phyloP scores from a whole-genome alignment of 2,329 filamentous ascomycete genomes.

The Zopfia rhizophila region DNA sequence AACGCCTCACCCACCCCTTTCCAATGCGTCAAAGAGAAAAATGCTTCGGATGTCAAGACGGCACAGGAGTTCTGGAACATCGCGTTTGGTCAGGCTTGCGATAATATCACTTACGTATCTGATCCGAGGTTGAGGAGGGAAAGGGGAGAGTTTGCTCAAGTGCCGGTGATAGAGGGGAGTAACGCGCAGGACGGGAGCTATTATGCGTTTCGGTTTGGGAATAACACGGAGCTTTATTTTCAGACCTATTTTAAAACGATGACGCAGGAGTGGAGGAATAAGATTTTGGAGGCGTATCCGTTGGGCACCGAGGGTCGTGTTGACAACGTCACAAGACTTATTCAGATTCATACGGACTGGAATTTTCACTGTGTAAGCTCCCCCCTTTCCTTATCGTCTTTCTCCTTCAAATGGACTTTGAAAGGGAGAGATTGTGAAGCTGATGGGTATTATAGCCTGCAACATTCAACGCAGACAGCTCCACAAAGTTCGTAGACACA shows the following conservation, averaged over 20 bases:
- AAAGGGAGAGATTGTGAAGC: too few species aligned
- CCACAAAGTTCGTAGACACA: constrained; percentile 8
- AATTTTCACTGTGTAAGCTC: constrained; percentile 19
- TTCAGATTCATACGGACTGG: constrained; percentile 19
- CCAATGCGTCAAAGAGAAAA: too few species aligned
- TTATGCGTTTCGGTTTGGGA: constrained; percentile 29
- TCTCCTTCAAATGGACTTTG: too few species aligned
- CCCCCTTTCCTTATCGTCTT: too few species aligned
- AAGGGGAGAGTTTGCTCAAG: constrained; percentile 32
- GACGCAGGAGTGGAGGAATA: constrained; percentile 23
- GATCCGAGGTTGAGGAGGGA: constrained; percentile 29
- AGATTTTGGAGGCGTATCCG: constrained; percentile 31
- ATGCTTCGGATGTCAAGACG: too few species aligned
- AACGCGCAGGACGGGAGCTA: constrained; percentile 41
- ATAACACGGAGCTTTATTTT: constrained; percentile 28
- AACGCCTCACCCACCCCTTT: too few species aligned
- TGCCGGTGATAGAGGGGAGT: constrained; percentile 38
- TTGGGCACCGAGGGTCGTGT: constrained; percentile 18
- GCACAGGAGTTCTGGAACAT: constrained; percentile 30
- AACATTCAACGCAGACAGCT: constrained; percentile 5
- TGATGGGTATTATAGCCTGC: constrained; percentile 2
- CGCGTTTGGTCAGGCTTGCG: constrained; percentile 29
- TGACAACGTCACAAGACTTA: constrained; percentile 3
- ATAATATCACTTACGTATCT: constrained; percentile 34
- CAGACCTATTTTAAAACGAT: constrained; percentile 15